Conservation (phyloP, 768 basidiomycete species). For the Coprinopsis cinerea region DNA sequence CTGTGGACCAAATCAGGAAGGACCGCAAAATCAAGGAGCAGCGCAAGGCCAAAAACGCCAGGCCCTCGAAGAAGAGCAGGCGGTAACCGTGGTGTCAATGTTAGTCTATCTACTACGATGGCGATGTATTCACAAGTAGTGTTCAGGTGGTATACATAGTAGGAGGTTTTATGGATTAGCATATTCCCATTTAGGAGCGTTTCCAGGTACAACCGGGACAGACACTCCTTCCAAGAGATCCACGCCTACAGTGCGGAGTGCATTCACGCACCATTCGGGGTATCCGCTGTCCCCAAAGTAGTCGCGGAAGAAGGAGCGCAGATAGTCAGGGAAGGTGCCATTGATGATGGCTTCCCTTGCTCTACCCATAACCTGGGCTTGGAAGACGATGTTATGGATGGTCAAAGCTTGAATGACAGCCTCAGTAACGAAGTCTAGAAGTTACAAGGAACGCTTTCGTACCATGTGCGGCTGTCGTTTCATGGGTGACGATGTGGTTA, state of each 20-base stretch:
- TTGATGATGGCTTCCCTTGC: slow-evolving; percentile 76
- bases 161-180: slow-evolving; percentile 28
- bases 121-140: background rate
- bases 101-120: too few relatives aligned
- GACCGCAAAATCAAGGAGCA: slow-evolving; percentile 59
- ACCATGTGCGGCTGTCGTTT: slow-evolving; percentile 87
- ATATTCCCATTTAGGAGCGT: slow-evolving; percentile 80
- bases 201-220: slow-evolving; percentile 49
- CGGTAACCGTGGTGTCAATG: slow-evolving; percentile 25
- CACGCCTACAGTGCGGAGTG: slow-evolving; percentile 75
- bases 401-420: slow-evolving; percentile 56
- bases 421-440: background rate
- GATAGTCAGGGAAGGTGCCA: slow-evolving; percentile 73
- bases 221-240: slow-evolving; percentile 59
- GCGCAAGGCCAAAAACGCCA: slow-evolving; percentile 74
- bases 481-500: slow-evolving; percentile 69
- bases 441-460: slow-evolving; percentile 16
- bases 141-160: slow-evolving; percentile 6
- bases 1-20: slow-evolving; percentile 82
- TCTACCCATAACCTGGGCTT: slow-evolving; percentile 83
- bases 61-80: slow-evolving; percentile 47
- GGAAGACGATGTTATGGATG: slow-evolving; percentile 79
- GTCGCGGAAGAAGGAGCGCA: slow-evolving; percentile 65
- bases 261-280: slow-evolving; percentile 86
- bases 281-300: slow-evolving; percentile 79